Evolutionary conservation across 2,329 filamentous ascomycete species (phyloP).

Genomic region (Elsinoe ampelina): DNA sequence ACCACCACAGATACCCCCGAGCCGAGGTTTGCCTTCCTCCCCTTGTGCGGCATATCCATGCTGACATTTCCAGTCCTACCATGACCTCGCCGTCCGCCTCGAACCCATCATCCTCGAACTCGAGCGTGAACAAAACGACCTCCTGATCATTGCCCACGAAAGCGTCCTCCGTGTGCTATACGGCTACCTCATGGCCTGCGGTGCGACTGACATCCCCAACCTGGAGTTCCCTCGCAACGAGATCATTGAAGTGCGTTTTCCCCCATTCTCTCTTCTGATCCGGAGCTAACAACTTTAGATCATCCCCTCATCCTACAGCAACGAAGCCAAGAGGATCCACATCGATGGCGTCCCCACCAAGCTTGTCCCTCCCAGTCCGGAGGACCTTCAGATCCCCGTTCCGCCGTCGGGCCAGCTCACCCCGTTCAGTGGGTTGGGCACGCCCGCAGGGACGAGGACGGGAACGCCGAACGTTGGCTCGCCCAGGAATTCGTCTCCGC

Average conservation of each 20-base stretch:
- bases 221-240: constrained; percentile 92
- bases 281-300: constrained; percentile 45
- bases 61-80: constrained; percentile 63
- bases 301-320: constrained; percentile 94
- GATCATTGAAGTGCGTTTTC: constrained; percentile 67
- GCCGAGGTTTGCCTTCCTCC: constrained; percentile 59
- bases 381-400: constrained; percentile 72
- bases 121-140: constrained; percentile 90
- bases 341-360: constrained; percentile 60
- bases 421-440: constrained; percentile 35
- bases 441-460: constrained; percentile 20
- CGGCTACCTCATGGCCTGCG: constrained; percentile 97
- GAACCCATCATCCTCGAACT: constrained; percentile 97
- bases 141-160: constrained; percentile 97
- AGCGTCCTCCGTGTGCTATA: constrained; percentile 95
- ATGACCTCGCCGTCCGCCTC: constrained; percentile 93
- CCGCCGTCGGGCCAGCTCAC: constrained; percentile 46
- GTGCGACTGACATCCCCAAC: constrained; percentile 84
- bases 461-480: constrained; percentile 7
- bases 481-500: constrained; percentile 1
- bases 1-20: constrained; percentile 90
- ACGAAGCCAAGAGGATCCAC: constrained; percentile 81
- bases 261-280: constrained; percentile 16
- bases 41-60: background rate
- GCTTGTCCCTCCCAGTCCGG: constrained; percentile 67